Evolutionary conservation across 176 grass and related monocot genomes (phyloP), one percentile per base, ranked within the genome.

Genomic region (Urochloa ruziziensis): DNA sequence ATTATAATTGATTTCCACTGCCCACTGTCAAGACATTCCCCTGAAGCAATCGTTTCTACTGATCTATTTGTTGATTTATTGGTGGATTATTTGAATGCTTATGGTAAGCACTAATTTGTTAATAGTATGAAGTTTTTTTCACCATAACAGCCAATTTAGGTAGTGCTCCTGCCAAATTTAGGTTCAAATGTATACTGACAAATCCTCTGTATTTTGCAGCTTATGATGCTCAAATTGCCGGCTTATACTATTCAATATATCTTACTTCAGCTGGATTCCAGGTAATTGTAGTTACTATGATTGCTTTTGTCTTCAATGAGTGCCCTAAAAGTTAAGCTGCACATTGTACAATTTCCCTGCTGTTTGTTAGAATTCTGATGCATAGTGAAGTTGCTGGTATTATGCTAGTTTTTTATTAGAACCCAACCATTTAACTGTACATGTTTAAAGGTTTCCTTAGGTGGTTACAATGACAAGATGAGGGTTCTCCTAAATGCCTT

Each of bases 381-480:
- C 37, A 83, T 63, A 79, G 7, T 18, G 12, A 84, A 36, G 19
- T 60, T 85, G 43, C 16, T 80, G 17, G 12, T 61, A 62, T 80
- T 70, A 51, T 28, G 14, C 36, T 34, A 51, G 0, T 76, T 80
- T 71, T 58, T 44, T 27, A 54, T 73, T 82, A 6, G 2, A 70
- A 54, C 32, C 75, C n/a, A 79, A 63, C 46, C 5, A 52, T 48
- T 78, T 75, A 59, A 44, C 37, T 72, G 28, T 60, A 21, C 62
- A 48, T 83, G 21, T 84, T 77, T 89, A 35, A 86, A 98, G 95
- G 90, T 95, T 51, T 80, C 48, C 27, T 62, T 95, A 59, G 80
- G 63, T 78, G 95, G 95, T 86, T 98, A 95, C 77, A 98, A 94
- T 93, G 86, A 98, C 73, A 98, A 95, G 86, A 91, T 95, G 95